These are phyloP conservation scores for Sporopachydermia lactativora DNA, from an alignment of 805 yeast genomes.

Conservation along the genomic window DNA sequence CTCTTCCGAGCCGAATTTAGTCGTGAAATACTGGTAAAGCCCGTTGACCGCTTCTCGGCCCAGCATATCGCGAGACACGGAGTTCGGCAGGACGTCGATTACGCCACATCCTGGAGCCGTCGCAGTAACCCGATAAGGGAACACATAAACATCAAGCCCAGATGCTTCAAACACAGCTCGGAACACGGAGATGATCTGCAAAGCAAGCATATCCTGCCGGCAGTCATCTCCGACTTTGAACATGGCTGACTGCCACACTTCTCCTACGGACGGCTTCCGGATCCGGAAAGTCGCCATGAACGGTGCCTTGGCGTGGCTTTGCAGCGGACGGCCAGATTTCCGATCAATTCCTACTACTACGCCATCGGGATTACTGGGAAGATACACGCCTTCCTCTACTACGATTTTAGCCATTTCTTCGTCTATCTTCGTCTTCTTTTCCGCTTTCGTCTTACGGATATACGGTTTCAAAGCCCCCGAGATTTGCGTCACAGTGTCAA, in stretches of 20 bases:
- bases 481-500: constrained; percentile 80
- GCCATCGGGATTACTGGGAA: constrained; percentile 96
- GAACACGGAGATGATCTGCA: constrained; percentile 85
- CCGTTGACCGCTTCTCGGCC: constrained; percentile 99
- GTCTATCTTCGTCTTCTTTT: constrained; percentile 90
- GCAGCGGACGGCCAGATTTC: constrained; percentile 85
- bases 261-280: constrained; percentile 35
- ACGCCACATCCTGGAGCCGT: constrained; percentile 99
- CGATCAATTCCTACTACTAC: constrained; percentile 83
- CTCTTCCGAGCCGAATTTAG: constrained; percentile 91
- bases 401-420: constrained; percentile 79
- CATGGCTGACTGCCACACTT: constrained; percentile 87
- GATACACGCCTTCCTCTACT: constrained; percentile 70
- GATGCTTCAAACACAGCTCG: constrained; percentile 78
- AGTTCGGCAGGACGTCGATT: constrained; percentile 91
- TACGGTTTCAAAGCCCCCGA: constrained; percentile 93
- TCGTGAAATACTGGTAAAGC: constrained; percentile 76
- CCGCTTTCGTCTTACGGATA: constrained; percentile 88
- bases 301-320: constrained; percentile 98
- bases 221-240: constrained; percentile 99
- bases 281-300: constrained; percentile 93
- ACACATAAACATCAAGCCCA: constrained; percentile 83
- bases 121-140: constrained; percentile 91
- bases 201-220: constrained; percentile 89
- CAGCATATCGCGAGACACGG: constrained; percentile 93